Evolutionary conservation across 805 yeast species (phyloP), one percentile per base, ranked within the genome.

Genomic region (Lachancea cidri): DNA sequence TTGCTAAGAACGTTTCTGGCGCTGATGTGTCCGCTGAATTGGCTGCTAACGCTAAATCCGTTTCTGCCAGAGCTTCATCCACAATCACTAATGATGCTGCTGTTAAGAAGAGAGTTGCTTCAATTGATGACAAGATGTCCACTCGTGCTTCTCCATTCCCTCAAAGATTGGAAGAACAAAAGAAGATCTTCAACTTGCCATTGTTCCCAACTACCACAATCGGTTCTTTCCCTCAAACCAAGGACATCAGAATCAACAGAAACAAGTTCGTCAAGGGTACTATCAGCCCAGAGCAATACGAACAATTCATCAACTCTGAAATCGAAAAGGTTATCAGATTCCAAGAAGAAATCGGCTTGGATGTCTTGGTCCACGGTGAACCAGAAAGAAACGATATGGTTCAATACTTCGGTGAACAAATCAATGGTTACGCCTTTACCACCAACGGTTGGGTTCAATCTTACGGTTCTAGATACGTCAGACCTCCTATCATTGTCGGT

Each of bases 381-480:
- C 98, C 99, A 72, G 98, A 93, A 82, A 86, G 99, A 82, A 93
- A 93, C 77, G 99, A 93, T 77, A 93, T 93, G 99, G 98, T 93
- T 64, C 98, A 93, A 79, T 93, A 91, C 83, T 93, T 93, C 57
- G 99, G 98, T 79, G 98, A 93, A 78, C 88, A 87, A 78, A 78
- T 93, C 69, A 84, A 86, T 67, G 99, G 99, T 73, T 93, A 85
- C 70, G 96, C 95, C 58, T 93, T 93, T 82, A 93, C 98, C 73
- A 76, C 85, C 59, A 87, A 87, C 80, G 99, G 99, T 73, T 93
- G 99, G 99, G 99, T 93, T 63, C 99, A 93, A 80, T 93, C 98
- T 57, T 93, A 91, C 72, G 99, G 99, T 79, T 89, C 98, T 55
- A 86, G 99, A 79, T 93, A 93, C 75, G 99, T 93, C 60, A 88